Base-by-base conservation (phyloP, 345 rosid species). In the Pseudoturritis turrita region DNA sequence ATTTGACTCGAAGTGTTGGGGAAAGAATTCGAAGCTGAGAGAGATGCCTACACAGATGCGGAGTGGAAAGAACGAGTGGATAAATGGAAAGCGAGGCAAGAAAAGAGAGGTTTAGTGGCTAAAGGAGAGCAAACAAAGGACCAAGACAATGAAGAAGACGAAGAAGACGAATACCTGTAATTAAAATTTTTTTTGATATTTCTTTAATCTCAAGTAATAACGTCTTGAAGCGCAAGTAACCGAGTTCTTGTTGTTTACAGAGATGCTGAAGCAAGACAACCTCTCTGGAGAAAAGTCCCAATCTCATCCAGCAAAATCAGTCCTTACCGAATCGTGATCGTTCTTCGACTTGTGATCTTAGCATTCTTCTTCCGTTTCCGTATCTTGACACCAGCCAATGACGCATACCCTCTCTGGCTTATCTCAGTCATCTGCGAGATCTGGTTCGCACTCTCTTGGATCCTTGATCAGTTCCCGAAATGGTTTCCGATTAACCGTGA, bases 401-500 rank as follows among this genome's bases (percentile, higher is more conserved):
- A 95, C 65, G 99, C 99, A 22, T 91, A 59, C 72, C 93, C 99
- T 8, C 77, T 94, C 22, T 94, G 99, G 99, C 87, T 91, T 33
- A 87, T 86, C 71, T 94, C 99, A 36, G 96, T 94, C 39, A 89
- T 91, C 53, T 95, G 97, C 31, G 97, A 95, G 79, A 83, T 89
- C 14, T 95, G 99, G 99, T 95, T 91, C 53, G 99, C 93, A 0
- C 74, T 91, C 47, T 95, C 97, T 33, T 95, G 99, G 99, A 95
- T 95, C 11, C 97, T 95, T 2, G 97, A 95, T 17, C 99, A 95
- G 86, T 95, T 95, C 77, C 97, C 97, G 4, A 95, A 95, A 85
- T 95, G 99, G 99, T 78, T 77, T 50, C 99, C 97, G 0, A 89
- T 95, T 19, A 89, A 83, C 26, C 87, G 97, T 1, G 96, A 95